phyloP scores from a whole-genome alignment of 768 basidiomycete genomes.

The Suillus subaureus region DNA sequence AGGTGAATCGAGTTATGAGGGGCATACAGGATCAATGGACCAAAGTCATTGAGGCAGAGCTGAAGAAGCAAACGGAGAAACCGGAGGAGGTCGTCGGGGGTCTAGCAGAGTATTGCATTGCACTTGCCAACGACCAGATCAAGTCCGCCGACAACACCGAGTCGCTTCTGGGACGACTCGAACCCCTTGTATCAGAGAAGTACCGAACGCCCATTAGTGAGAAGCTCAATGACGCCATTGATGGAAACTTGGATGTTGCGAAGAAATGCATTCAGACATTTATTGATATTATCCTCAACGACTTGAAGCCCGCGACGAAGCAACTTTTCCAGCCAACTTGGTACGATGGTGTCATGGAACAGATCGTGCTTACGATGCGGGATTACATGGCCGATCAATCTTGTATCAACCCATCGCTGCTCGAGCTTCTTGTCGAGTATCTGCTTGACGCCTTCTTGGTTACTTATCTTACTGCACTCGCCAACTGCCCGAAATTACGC shows the following conservation, averaged over 20 bases:
- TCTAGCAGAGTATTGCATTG: constrained; percentile 93
- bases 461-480: constrained; percentile 85
- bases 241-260: constrained; percentile 97
- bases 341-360: constrained; percentile 88
- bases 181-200: constrained; percentile 91
- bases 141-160: constrained; percentile 95
- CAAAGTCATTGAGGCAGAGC: constrained; percentile 78
- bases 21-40: constrained; percentile 87
- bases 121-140: constrained; percentile 96
- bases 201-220: constrained; percentile 84
- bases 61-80: constrained; percentile 85
- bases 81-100: constrained; percentile 87
- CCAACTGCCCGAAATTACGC: constrained; percentile 79
- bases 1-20: constrained; percentile 88
- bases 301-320: constrained; percentile 86
- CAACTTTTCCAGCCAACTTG: constrained; percentile 80
- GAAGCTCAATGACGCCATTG: constrained; percentile 92
- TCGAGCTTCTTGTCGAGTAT: constrained; percentile 92
- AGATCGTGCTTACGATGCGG: constrained; percentile 92
- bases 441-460: constrained; percentile 90
- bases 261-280: constrained; percentile 96
- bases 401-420: constrained; percentile 86
- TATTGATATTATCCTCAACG: constrained; percentile 94
- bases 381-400: constrained; percentile 96
- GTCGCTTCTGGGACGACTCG: constrained; percentile 79